A percentile compares a stretch with the other conserved stretches of the same genome.
phyloP scores from a whole-genome alignment of 176 grass and related monocot genomes.

The Tillandsia leiboldiana region DNA sequence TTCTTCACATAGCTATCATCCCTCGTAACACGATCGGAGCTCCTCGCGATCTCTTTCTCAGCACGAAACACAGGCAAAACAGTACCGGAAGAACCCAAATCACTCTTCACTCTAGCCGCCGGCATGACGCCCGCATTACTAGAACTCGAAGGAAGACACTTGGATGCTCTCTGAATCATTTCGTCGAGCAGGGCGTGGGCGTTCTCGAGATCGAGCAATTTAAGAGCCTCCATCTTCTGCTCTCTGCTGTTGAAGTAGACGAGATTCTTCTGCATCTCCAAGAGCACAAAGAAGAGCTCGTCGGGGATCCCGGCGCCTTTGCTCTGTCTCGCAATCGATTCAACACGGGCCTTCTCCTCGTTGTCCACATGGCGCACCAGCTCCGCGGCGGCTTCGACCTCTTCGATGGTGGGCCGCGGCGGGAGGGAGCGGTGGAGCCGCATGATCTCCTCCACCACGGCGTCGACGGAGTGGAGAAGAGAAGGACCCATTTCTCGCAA shows the following conservation, averaged over 20 bases:
- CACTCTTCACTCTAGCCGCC: constrained; percentile 11
- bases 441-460: constrained; percentile 74
- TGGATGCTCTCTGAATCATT: constrained; percentile 73
- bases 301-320: constrained; percentile 52
- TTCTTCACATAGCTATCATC: constrained; percentile 92
- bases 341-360: constrained; percentile 62
- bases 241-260: constrained; percentile 62
- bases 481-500: constrained; percentile 32
- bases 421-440: constrained; percentile 72
- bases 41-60: constrained; percentile 19
- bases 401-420: constrained; percentile 52
- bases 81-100: neutral
- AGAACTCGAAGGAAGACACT: constrained; percentile 56
- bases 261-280: constrained; percentile 88
- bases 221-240: constrained; percentile 70
- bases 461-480: constrained; percentile 53
- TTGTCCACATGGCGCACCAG: constrained; percentile 61
- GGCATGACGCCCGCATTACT: constrained; percentile 12
- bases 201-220: constrained; percentile 74
- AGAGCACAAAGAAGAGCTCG: constrained; percentile 80
- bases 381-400: constrained; percentile 69
- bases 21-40: constrained; percentile 44
- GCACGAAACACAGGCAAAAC: constrained; percentile 24
- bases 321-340: constrained; percentile 43
- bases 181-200: constrained; percentile 59